Percentiles rank a stretch among this genome's conserved stretches.
phyloP scores from a whole-genome alignment of 2,329 filamentous ascomycete species.

The Chaetomium strumarium region DNA sequence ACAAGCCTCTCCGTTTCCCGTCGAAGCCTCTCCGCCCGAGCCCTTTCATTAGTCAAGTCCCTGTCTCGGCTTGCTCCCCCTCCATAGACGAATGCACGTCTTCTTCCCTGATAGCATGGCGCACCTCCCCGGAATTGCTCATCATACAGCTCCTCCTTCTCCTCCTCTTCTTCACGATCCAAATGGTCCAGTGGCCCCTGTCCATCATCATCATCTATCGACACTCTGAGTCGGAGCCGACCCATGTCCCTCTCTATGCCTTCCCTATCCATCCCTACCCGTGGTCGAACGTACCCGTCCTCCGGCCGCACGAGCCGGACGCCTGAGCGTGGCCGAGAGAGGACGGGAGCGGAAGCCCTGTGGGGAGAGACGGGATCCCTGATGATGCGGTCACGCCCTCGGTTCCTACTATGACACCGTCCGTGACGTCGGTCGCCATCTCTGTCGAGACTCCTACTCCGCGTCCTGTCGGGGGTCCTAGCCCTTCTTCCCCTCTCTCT shows the following conservation, averaged over 20 bases:
- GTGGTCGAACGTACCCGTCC: neutral
- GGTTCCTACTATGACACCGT: neutral
- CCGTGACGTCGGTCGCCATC: neutral
- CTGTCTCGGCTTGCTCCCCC: neutral
- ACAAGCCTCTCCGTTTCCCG: neutral
- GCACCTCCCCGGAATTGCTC: neutral
- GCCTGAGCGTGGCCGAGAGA: neutral
- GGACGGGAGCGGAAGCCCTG: neutral
- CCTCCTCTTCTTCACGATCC: neutral
- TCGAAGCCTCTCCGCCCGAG: neutral
- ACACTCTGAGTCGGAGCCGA: neutral
- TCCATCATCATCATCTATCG: neutral
- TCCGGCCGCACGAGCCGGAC: neutral
- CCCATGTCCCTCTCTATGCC: neutral
- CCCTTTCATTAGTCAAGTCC: neutral
- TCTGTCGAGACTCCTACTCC: neutral
- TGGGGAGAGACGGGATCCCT: neutral
- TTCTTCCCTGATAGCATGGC: neutral
- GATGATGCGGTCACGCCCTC: neutral
- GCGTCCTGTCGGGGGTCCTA: neutral
- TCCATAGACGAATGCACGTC: neutral
- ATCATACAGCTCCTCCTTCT: neutral
- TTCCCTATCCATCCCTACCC: neutral
- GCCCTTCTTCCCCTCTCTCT: neutral
- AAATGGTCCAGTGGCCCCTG: too few species aligned